A percentile compares a stretch with the other conserved stretches of the same genome.
These are phyloP conservation scores for Apiospora pterosperma DNA, from an alignment of 2,329 filamentous ascomycete genomes.

Conservation along the genomic window DNA sequence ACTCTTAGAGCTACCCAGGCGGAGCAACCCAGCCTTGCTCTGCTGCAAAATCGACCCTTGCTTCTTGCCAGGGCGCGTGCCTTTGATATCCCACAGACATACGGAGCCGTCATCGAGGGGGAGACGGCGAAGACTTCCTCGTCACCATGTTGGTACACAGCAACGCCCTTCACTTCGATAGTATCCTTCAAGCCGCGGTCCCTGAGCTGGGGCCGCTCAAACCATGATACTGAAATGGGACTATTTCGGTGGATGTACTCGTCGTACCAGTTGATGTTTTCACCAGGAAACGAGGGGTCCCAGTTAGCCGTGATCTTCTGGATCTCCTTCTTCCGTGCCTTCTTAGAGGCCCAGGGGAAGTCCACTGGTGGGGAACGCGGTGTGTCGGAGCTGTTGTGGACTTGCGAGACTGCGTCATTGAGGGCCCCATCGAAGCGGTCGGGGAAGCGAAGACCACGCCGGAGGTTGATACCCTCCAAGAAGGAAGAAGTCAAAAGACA, in stretches of 20 bases:
- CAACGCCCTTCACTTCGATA: conserved; percentile 71
- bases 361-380: conserved; percentile 15
- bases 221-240: conserved; percentile 72
- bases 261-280: conserved; percentile 78
- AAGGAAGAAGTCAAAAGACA: conserved; percentile 71
- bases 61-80: conserved; percentile 37
- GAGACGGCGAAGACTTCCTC: conserved; percentile 61
- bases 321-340: conserved; percentile 33
- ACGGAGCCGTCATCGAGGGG: conserved; percentile 81
- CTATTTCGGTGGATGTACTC: conserved; percentile 84
- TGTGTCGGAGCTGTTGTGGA: conserved; percentile 20
- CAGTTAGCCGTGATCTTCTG: conserved; percentile 69
- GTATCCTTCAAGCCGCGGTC: conserved; percentile 40
- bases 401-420: conserved; percentile 16
- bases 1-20: background rate
- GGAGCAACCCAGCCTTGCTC: conserved; percentile 58
- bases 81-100: conserved; percentile 78
- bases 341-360: conserved; percentile 19
- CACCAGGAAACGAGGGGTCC: conserved; percentile 73
- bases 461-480: conserved; percentile 51
- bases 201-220: conserved; percentile 56
- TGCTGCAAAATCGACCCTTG: conserved; percentile 63
- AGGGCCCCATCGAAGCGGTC: conserved; percentile 20
- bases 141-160: conserved; percentile 56
- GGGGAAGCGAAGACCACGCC: conserved; percentile 39